Conservation (phyloP, 169 alveolate species). For the Theileria sp. region DNA sequence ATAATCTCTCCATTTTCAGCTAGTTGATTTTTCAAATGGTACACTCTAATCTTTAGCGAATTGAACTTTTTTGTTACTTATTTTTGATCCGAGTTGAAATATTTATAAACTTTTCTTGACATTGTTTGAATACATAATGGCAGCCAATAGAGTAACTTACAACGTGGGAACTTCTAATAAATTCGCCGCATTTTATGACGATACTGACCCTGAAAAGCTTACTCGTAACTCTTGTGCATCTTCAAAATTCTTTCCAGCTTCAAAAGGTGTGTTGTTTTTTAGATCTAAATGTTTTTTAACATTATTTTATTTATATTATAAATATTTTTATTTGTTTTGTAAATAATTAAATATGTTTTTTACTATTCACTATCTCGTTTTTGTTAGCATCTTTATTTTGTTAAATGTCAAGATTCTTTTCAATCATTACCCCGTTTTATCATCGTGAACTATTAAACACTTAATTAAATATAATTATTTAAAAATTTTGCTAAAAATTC, state of each 20-base stretch:
- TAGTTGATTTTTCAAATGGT: not conserved
- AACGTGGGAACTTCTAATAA: constrained; percentile 32
- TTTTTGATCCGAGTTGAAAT: not conserved
- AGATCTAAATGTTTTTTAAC: not conserved
- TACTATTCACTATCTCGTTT: too few relatives aligned
- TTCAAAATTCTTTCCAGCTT: not conserved
- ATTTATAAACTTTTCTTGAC: not conserved
- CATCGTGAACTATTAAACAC: too few relatives aligned
- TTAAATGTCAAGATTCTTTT: too few relatives aligned
- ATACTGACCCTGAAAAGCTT: not conserved
- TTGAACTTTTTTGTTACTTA: not conserved
- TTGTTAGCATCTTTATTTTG: too few relatives aligned
- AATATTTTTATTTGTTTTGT: too few relatives aligned
- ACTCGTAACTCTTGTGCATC: not conserved
- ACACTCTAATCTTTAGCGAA: not conserved
- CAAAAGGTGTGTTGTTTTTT: constrained; percentile 2
- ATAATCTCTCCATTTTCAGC: not conserved
- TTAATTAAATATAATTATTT: too few relatives aligned
- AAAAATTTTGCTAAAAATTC: too few relatives aligned
- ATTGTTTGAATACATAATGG: not conserved
- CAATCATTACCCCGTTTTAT: too few relatives aligned
- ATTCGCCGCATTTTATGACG: constrained; percentile 28
- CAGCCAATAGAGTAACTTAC: constrained; percentile 16
- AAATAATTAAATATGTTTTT: too few relatives aligned
- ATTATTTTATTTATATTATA: too few relatives aligned